Evolutionary conservation across 768 basidiomycete species (phyloP), one percentile per base, ranked within the genome.

Genomic region (Pleurotus pulmonarius): DNA sequence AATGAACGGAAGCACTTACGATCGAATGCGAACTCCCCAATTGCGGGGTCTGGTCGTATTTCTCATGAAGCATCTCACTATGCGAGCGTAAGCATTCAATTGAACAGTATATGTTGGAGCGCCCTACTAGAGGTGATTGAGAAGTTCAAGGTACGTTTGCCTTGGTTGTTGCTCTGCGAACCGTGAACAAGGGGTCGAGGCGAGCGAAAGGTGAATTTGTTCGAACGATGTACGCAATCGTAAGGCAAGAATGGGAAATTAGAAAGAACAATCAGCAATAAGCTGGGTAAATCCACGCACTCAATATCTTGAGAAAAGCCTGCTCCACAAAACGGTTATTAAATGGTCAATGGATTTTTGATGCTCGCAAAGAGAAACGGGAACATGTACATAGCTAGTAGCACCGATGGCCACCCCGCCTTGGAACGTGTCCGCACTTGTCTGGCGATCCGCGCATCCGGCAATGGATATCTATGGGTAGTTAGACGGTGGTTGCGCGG

Each of bases 381-480:
- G n/a, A 5, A 71, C 87, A n/a, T n/a, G 48, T 64, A 89, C 88
- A 69, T 87, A 78, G 67, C 87, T 89, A 86, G 91, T 91, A 3
- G 89, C 90, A 2, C 90, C 90, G 5, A 87, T 84, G 0, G 88
- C 85, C 3, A 81, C 73, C 18, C 86, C 86, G 20, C 75, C 76
- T 24, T 79, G 73, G 49, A 81, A 80, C 1, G 87, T 87, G 64
- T 90, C 89, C 0, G 86, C 85, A 64, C 88, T 90, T 0, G 81
- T 89, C 67, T 89, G 82, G 34, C 77, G 77, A 65, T 91, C 90
- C 52, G 81, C 75, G 63, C 88, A 89, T 18, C 82, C 87, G 15
- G 87, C 83, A 68, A 83, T 88, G 1, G 85, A 87, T 51, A 91
- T 86, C 83, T 88, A 58, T 45, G 34, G 5, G 20, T 11, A 20